Conservation (phyloP, 2,329 filamentous ascomycete species). For the Colletotrichum sp. region DNA sequence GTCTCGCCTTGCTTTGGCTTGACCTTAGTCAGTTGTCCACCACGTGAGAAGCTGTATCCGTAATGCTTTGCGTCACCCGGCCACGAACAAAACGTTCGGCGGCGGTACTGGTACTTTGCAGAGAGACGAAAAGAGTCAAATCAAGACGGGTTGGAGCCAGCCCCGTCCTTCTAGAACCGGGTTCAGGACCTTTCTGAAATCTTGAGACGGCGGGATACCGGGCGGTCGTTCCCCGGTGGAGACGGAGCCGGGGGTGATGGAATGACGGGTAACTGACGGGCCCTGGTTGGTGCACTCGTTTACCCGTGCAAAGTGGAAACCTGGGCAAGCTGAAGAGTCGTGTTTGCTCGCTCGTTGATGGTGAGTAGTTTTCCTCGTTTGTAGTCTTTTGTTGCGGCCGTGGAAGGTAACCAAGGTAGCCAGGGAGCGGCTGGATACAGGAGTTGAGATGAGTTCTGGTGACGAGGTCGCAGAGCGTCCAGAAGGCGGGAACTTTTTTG, state of each 20-base stretch:
- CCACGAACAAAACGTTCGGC: neutral
- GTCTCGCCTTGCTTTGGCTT: neutral
- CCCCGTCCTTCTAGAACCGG: conserved; percentile 18
- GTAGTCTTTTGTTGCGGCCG: neutral
- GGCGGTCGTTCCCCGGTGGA: conserved; percentile 18
- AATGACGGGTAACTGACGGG: conserved; percentile 10
- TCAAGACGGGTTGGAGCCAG: neutral
- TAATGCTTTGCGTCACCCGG: neutral
- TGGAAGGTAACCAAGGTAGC: neutral
- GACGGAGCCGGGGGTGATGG: conserved; percentile 5
- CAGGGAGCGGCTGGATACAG: neutral
- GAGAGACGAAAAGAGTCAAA: neutral
- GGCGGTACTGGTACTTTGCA: neutral
- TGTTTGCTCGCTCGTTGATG: neutral
- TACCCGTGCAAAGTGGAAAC: neutral
- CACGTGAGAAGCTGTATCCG: neutral
- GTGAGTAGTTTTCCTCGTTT: neutral
- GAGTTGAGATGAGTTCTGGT: neutral
- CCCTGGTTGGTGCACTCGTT: neutral
- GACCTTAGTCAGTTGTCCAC: neutral
- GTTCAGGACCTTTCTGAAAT: conserved; percentile 10
- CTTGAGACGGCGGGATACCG: conserved; percentile 18
- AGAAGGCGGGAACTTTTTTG: neutral
- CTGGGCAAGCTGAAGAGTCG: neutral
- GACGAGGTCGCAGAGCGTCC: neutral